These are phyloP conservation scores for Theileria luwenshuni DNA, from an alignment of 169 alveolate species.

Conservation along the genomic window DNA sequence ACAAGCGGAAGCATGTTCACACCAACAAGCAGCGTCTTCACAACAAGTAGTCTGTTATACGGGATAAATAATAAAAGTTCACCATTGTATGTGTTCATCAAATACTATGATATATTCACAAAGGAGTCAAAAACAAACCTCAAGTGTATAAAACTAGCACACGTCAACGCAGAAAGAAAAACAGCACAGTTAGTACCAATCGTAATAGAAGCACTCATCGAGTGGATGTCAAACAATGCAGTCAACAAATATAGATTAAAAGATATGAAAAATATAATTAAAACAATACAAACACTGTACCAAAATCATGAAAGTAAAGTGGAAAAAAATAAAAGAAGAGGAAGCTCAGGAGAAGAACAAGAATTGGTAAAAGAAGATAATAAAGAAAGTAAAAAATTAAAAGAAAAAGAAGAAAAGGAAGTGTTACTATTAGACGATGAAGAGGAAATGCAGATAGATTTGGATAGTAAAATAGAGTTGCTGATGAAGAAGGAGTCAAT, in stretches of 20 bases:
- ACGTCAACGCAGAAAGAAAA: constrained; percentile 35
- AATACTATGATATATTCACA: constrained; percentile 62
- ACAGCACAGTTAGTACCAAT: constrained; percentile 35
- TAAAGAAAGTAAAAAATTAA: neutral
- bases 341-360: neutral
- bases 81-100: constrained; percentile 16
- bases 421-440: neutral
- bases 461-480: constrained; percentile 20
- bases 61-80: neutral
- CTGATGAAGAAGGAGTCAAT: constrained; percentile 45
- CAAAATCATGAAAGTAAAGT: no score
- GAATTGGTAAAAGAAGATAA: neutral
- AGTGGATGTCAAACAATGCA: constrained; percentile 33
- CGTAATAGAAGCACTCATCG: constrained; percentile 26
- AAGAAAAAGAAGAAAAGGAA: neutral
- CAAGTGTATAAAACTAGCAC: constrained; percentile 45
- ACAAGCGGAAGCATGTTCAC: neutral
- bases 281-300: neutral
- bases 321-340: no score
- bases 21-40: neutral
- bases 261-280: constrained; percentile 21
- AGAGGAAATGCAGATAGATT: constrained; percentile 6
- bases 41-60: constrained; percentile 12
- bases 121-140: constrained; percentile 34
- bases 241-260: constrained; percentile 26